Base-by-base conservation (phyloP, 2,329 filamentous ascomycete genomes). In the Alternaria metachromatica region DNA sequence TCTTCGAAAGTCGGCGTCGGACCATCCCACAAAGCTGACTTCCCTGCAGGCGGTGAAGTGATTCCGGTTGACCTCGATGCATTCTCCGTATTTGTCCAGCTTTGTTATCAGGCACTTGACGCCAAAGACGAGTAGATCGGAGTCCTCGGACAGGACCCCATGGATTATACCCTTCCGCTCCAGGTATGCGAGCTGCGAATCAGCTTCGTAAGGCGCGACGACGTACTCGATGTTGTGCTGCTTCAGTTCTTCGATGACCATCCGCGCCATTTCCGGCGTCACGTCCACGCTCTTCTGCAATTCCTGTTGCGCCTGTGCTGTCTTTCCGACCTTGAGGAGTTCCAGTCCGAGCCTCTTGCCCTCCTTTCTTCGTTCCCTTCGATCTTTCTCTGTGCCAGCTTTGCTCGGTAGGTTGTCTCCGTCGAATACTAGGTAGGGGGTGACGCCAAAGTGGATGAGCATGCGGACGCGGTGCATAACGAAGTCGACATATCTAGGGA, bases 381-480 rank as follows among this genome's bases (percentile, higher is more conserved):
- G 88, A 13, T 92, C 90, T 30, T 87, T 86, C 78, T 99, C 96
- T 1, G 95, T 98, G 26, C 86, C 88, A 15, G 93, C 91, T 81
- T 99, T 99, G 84, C 94, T 97, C 30, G 96, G 96, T 23, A 99
- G 86, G 77, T 92, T 94, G 77, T 97, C 96, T 66, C 96, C 96
- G 81, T 99, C 96, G 78, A 99, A 99, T 37, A 99, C 92, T 59
- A 99, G 83, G 79, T 96, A 99, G 0, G 96, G 96, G n/a, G 87
- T 97, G 44, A 98, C 88, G 23, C 94, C 95, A 78, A 96, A 97
- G 81, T 97, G 92, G 66, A 93, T 88, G 62, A 97, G 88, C 96
- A 99, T 98, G 64, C 91, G 90, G 55, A 99, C 94, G 64, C 94
- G 92, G 76, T 92, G 88, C 87, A 99, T 90, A 57, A 91, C 92